phyloP scores from a whole-genome alignment of 1,284 basidiomycete genomes.

The Bjerkandera adusta region DNA sequence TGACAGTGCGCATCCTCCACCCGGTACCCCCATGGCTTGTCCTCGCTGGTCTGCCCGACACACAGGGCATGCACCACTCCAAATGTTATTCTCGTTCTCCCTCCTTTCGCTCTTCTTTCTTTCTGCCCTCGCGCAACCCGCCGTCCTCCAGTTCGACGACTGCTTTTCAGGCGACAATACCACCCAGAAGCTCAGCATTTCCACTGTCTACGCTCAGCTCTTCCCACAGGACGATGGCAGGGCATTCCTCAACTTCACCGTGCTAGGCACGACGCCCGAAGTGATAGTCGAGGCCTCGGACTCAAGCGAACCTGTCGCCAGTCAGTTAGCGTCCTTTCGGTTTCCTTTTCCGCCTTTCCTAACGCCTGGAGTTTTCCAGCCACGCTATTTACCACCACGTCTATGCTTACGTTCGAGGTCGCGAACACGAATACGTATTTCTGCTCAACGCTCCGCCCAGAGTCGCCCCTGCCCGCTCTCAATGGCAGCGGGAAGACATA shows the following conservation, averaged over 20 bases:
- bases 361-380: slow-evolving; percentile 41
- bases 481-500: slow-evolving; percentile 40
- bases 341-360: slow-evolving; percentile 16
- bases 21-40: slow-evolving; percentile 25
- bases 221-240: slow-evolving; percentile 43
- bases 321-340: slow-evolving; percentile 19
- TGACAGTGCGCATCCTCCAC: too few relatives aligned
- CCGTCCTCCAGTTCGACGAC: slow-evolving; percentile 38
- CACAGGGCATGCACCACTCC: slow-evolving; percentile 18
- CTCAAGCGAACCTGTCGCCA: slow-evolving; percentile 60
- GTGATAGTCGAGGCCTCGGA: slow-evolving; percentile 60
- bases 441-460: slow-evolving; percentile 73
- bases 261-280: slow-evolving; percentile 57
- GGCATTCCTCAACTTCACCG: slow-evolving; percentile 60
- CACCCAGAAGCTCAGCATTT: slow-evolving; percentile 62
- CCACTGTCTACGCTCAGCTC: slow-evolving; percentile 74
- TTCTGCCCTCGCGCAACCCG: slow-evolving; percentile 29
- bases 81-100: slow-evolving; percentile 20
- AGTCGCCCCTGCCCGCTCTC: slow-evolving; percentile 58
- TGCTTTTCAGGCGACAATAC: slow-evolving; percentile 53
- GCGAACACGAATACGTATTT: slow-evolving; percentile 71
- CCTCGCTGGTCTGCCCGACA: slow-evolving; percentile 15
- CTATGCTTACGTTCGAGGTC: slow-evolving; percentile 75
- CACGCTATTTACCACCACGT: slow-evolving; percentile 82
- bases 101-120: slow-evolving; percentile 21